phyloP scores from a whole-genome alignment of 1,284 basidiomycete genomes.

The Cryptococcus sp. region DNA sequence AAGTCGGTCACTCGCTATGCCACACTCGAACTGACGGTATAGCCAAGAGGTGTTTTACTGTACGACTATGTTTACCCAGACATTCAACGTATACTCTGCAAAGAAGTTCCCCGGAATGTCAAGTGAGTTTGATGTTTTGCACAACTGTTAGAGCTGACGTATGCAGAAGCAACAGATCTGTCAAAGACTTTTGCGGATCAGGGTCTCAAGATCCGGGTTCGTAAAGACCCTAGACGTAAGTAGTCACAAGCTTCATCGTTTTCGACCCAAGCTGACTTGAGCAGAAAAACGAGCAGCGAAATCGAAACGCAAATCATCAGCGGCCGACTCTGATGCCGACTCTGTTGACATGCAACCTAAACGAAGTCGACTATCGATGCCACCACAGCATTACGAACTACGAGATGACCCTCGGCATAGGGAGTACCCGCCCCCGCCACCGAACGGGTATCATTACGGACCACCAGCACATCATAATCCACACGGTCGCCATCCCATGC shows the following conservation, averaged over 20 bases:
- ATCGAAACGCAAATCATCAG: neutral
- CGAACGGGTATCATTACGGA: conserved; percentile 5
- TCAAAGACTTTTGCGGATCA: conserved; percentile 85
- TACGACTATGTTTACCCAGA: conserved; percentile 76
- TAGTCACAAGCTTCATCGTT: neutral
- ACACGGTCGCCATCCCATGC: conserved; percentile 15
- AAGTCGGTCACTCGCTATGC: conserved; percentile 41
- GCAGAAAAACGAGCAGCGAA: neutral
- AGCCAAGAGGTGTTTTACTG: conserved; percentile 80
- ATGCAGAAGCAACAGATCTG: conserved; percentile 73
- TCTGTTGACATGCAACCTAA: neutral
- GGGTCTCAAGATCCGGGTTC: conserved; percentile 86
- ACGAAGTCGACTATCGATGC: neutral
- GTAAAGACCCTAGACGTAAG: conserved; percentile 61
- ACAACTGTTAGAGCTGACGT: neutral
- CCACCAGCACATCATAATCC: conserved; percentile 4
- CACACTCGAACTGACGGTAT: conserved; percentile 4
- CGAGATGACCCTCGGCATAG: conserved; percentile 14
- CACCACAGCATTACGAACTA: neutral
- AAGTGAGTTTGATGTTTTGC: conserved; percentile 53
- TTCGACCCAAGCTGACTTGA: neutral
- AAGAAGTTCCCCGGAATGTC: conserved; percentile 95
- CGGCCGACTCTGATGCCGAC: neutral
- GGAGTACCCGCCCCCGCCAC: conserved; percentile 9
- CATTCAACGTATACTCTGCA: conserved; percentile 70